phyloP scores from a whole-genome alignment of 2,329 filamentous ascomycete species.

The Exophiala sp. region DNA sequence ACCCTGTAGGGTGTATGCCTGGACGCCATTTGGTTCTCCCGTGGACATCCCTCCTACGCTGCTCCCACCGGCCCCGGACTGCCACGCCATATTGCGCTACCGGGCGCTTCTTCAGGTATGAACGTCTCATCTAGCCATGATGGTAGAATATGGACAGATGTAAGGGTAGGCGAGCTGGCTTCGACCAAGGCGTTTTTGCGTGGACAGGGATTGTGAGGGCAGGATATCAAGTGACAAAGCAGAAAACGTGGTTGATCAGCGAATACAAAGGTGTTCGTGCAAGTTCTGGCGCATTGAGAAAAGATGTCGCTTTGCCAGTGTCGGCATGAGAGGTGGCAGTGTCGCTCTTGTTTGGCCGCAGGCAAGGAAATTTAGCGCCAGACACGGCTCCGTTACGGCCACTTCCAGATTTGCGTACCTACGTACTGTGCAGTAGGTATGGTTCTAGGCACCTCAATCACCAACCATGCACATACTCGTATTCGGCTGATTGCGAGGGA shows the following conservation, averaged over 20 bases:
- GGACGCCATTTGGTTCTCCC: conserved; percentile 26
- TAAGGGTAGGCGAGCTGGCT: conserved; percentile 14
- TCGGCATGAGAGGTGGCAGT: too few species aligned
- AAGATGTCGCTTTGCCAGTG: too few species aligned
- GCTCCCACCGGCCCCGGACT: conserved; percentile 26
- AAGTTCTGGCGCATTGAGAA: too few species aligned
- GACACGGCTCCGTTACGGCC: too few species aligned
- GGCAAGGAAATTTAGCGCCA: too few species aligned
- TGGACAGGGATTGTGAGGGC: neutral
- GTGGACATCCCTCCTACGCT: conserved; percentile 20
- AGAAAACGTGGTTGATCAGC: neutral
- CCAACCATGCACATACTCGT: too few species aligned
- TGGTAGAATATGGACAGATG: neutral
- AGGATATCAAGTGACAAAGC: neutral
- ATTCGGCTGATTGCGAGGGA: too few species aligned
- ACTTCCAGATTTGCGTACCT: too few species aligned
- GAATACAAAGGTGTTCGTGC: neutral
- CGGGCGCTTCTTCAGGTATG: conserved; percentile 19
- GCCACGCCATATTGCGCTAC: conserved; percentile 30
- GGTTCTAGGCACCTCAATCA: too few species aligned
- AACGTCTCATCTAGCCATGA: conserved; percentile 28
- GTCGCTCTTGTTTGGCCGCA: too few species aligned
- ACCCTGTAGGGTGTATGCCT: conserved; percentile 30
- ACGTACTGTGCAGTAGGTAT: too few species aligned
- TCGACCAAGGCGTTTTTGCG: conserved; percentile 4